Percentiles rank a stretch among this genome's conserved stretches.
Conservation (phyloP, 208 protist genomes). For the Crithidia fasciculata region DNA sequence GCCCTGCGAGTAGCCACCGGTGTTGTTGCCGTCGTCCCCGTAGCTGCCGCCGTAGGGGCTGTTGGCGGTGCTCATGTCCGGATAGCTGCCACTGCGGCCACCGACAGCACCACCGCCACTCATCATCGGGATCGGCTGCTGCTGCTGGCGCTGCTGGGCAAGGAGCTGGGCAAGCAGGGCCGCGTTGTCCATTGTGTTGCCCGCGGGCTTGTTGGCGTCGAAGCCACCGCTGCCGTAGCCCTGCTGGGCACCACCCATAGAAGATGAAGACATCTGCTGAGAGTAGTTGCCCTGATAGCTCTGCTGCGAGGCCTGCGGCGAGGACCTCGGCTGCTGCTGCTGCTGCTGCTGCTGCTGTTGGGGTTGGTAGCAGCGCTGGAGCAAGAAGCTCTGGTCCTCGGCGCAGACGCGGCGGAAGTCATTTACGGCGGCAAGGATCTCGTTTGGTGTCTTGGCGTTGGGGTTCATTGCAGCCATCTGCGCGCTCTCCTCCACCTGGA, state of each 20-base stretch:
- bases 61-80: constrained; percentile 13
- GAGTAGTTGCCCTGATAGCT: constrained; percentile 23
- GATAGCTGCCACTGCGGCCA: constrained; percentile 2
- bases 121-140: constrained; percentile 18
- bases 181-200: constrained; percentile 17
- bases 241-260: background rate
- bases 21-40: constrained; percentile 28
- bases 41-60: constrained; percentile 7
- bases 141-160: constrained; percentile 33
- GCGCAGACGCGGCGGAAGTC: constrained; percentile 80
- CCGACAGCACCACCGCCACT: background rate
- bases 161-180: constrained; percentile 28
- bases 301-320: constrained; percentile 12
- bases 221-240: constrained; percentile 2
- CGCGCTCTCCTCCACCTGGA: constrained; percentile 69
- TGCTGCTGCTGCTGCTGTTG: constrained; percentile 32
- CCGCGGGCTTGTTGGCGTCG: constrained; percentile 8
- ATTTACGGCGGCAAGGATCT: constrained; percentile 76
- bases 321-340: constrained; percentile 17
- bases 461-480: constrained; percentile 53
- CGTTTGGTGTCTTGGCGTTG: constrained; percentile 74
- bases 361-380: constrained; percentile 78
- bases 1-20: constrained; percentile 14
- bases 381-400: constrained; percentile 62
- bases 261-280: constrained; percentile 18